phyloP scores from a whole-genome alignment of 306 rosid species.

The Pyrus pyrifolia region DNA sequence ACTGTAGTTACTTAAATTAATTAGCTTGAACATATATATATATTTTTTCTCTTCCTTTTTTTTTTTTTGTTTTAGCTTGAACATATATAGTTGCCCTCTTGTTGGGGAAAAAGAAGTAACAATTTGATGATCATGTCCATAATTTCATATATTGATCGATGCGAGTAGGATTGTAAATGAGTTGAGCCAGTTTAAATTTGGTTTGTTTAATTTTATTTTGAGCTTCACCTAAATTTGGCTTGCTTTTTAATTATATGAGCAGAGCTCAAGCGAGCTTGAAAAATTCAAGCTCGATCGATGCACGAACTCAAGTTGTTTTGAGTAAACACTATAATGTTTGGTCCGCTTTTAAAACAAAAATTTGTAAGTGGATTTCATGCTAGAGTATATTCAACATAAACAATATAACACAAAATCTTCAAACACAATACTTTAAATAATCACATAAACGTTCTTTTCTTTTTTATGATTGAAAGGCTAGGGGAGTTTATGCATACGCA shows the following conservation, averaged over 20 bases:
- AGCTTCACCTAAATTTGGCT: neutral
- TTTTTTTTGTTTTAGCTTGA: neutral
- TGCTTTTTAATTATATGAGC: neutral
- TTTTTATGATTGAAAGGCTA: neutral
- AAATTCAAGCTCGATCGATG: neutral
- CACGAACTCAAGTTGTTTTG: neutral
- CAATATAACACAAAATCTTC: neutral
- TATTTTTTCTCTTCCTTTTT: too few species aligned
- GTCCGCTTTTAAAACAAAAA: neutral
- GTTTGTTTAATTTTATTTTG: neutral
- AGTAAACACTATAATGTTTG: too few species aligned
- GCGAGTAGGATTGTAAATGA: too few species aligned
- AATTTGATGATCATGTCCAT: neutral
- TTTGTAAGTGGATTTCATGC: neutral
- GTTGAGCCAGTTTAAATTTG: too few species aligned
- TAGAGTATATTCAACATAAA: neutral
- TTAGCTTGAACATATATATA: neutral
- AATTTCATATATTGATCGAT: neutral
- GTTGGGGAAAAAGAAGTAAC: neutral
- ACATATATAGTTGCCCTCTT: neutral
- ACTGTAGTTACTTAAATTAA: conserved; percentile 12
- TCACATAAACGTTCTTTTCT: neutral
- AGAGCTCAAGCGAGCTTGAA: neutral
- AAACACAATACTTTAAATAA: too few species aligned
- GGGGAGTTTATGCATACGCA: too few species aligned